Evolutionary conservation across 139 green algal species (phyloP).

Genomic region (Picochlorum sp.): DNA sequence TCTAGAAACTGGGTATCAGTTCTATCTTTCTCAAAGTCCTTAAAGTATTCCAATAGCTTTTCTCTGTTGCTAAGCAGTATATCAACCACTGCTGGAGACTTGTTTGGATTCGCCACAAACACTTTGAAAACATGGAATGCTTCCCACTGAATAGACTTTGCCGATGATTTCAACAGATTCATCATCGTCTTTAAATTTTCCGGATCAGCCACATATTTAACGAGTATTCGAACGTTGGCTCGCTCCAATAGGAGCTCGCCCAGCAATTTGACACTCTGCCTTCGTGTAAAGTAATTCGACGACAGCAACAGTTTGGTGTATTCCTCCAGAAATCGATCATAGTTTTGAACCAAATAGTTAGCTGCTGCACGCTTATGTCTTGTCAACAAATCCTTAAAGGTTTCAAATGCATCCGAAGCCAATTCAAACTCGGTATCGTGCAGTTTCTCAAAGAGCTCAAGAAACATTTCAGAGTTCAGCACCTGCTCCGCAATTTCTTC

Average conservation of each 20-base stretch:
- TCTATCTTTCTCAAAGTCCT: slow-evolving; percentile 83
- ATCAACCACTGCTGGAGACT: slow-evolving; percentile 65
- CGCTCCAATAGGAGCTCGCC: slow-evolving; percentile 85
- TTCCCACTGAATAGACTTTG: slow-evolving; percentile 87
- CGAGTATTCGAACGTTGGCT: slow-evolving; percentile 75
- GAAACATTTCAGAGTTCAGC: slow-evolving; percentile 23
- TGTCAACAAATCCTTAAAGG: slow-evolving; percentile 86
- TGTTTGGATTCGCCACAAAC: slow-evolving; percentile 94
- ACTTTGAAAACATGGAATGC: slow-evolving; percentile 98
- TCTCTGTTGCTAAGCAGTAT: slow-evolving; percentile 80
- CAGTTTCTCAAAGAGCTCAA: slow-evolving; percentile 66
- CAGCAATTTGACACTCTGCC: slow-evolving; percentile 85
- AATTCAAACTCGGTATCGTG: slow-evolving; percentile 86
- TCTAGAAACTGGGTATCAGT: slow-evolving; percentile 71
- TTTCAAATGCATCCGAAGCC: slow-evolving; percentile 79
- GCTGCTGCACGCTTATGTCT: slow-evolving; percentile 70
- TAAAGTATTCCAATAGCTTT: slow-evolving; percentile 86
- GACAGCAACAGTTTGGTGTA: slow-evolving; percentile 67
- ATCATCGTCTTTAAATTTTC: slow-evolving; percentile 90
- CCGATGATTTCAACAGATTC: slow-evolving; percentile 82
- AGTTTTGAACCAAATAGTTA: slow-evolving; percentile 46
- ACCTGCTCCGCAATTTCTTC: slow-evolving; percentile 37
- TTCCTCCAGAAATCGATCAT: slow-evolving; percentile 62
- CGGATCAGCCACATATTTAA: slow-evolving; percentile 74
- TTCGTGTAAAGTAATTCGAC: slow-evolving; percentile 85